Percentiles rank a stretch among this genome's conserved stretches.
These are phyloP conservation scores for Picea sitchensis DNA, from an alignment of 75 land plant genomes.

Conservation along the genomic window DNA sequence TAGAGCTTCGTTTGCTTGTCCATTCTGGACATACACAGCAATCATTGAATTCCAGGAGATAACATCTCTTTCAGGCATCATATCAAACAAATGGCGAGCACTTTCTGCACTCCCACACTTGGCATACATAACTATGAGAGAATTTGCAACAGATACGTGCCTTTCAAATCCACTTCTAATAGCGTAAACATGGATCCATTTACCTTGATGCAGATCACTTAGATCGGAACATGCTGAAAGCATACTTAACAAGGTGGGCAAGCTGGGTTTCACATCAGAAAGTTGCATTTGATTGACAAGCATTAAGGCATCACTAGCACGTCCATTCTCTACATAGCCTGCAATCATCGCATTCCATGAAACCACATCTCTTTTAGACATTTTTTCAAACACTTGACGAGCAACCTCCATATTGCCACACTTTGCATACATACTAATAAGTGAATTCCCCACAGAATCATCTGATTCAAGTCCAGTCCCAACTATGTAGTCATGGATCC, in stretches of 20 bases:
- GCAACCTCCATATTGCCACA: slow-evolving; percentile 23
- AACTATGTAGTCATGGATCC: slow-evolving; percentile 11
- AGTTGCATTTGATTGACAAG: slow-evolving; percentile 31
- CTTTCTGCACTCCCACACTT: slow-evolving; percentile 38
- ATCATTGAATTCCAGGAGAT: slow-evolving; percentile 75
- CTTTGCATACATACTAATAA: slow-evolving; percentile 29
- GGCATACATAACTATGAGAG: slow-evolving; percentile 45
- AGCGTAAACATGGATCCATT: neutral
- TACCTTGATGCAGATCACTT: slow-evolving; percentile 13
- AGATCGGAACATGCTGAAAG: slow-evolving; percentile 31
- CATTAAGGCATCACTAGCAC: slow-evolving; percentile 23
- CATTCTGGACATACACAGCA: slow-evolving; percentile 35
- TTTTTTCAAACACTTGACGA: slow-evolving; percentile 11
- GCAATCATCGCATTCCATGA: slow-evolving; percentile 29
- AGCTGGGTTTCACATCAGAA: slow-evolving; percentile 24
- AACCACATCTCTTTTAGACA: slow-evolving; percentile 7
- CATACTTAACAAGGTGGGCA: slow-evolving; percentile 23
- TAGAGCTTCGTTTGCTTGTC: slow-evolving; percentile 19
- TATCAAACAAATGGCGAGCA: slow-evolving; percentile 44
- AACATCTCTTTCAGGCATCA: slow-evolving; percentile 32
- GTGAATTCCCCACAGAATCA: slow-evolving; percentile 7
- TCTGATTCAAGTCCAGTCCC: slow-evolving; percentile 2
- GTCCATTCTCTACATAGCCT: slow-evolving; percentile 20
- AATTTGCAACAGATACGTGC: neutral
- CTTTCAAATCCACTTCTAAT: neutral